These are phyloP conservation scores for Calonectria hawksworthii DNA, from an alignment of 2,329 filamentous ascomycete genomes.

Conservation along the genomic window DNA sequence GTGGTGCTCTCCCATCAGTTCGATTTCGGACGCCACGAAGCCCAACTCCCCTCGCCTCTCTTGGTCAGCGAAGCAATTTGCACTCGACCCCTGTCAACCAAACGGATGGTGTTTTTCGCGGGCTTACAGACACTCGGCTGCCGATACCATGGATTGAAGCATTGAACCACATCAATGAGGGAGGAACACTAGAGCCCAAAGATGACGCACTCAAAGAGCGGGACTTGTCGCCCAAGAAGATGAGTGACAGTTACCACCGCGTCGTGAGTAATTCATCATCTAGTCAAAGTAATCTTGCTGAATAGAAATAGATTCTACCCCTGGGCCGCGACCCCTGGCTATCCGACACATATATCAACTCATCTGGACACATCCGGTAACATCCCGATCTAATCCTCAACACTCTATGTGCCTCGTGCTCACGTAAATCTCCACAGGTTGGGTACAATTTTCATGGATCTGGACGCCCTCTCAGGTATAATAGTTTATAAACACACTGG, in stretches of 20 bases:
- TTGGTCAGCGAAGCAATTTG: slow-evolving; percentile 14
- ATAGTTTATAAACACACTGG: slow-evolving; percentile 79
- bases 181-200: not conserved
- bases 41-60: no score
- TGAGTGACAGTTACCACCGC: slow-evolving; percentile 50
- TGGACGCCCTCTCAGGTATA: slow-evolving; percentile 82
- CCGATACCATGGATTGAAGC: slow-evolving; percentile 49
- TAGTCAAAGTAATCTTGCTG: not conserved
- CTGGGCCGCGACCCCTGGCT: slow-evolving; percentile 82
- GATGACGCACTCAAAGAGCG: slow-evolving; percentile 38
- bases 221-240: slow-evolving; percentile 46
- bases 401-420: not conserved
- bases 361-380: slow-evolving; percentile 77
- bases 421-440: slow-evolving; percentile 53
- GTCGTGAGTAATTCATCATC: slow-evolving; percentile 35
- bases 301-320: slow-evolving; percentile 60
- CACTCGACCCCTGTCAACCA: slow-evolving; percentile 32
- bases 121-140: slow-evolving; percentile 43
- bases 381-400: not conserved
- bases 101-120: slow-evolving; percentile 49
- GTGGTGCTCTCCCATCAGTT: not conserved
- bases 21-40: not conserved
- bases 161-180: slow-evolving; percentile 16
- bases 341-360: slow-evolving; percentile 83
- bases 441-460: slow-evolving; percentile 83